Evolutionary conservation across 257 asterid species (phyloP).

Genomic region (Jacaranda copaia): DNA sequence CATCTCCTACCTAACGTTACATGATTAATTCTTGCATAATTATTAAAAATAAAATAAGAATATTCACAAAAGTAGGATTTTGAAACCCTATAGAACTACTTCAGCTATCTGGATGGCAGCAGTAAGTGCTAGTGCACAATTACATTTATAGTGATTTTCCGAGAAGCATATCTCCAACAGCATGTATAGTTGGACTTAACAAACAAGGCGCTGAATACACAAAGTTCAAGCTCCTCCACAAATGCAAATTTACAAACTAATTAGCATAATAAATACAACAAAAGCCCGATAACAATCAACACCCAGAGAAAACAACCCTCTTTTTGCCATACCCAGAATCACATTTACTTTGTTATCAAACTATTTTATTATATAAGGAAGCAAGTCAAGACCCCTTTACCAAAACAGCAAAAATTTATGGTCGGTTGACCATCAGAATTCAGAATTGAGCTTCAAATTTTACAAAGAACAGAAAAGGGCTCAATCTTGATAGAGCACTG

Average conservation of each 20-base stretch:
- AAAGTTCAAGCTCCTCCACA: conserved; percentile 19
- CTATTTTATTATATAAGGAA: neutral
- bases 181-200: too few species aligned
- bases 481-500: neutral
- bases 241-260: too few species aligned
- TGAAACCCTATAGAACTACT: too few species aligned
- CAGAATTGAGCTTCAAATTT: conserved; percentile 2
- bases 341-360: neutral
- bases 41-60: conserved; percentile 30
- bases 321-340: too few species aligned
- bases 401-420: conserved; percentile 10
- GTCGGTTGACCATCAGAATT: conserved; percentile 19
- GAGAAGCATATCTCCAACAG: conserved; percentile 54
- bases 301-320: too few species aligned
- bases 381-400: conserved; percentile 24
- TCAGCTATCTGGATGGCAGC: too few species aligned
- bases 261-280: too few species aligned
- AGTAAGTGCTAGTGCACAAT: too few species aligned
- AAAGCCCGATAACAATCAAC: too few species aligned
- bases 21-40: conserved; percentile 1
- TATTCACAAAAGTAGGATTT: too few species aligned
- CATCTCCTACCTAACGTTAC: neutral
- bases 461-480: neutral
- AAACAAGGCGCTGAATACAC: conserved; percentile 12
- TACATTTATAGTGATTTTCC: too few species aligned